These are phyloP conservation scores for Ramularia endophylla DNA, from an alignment of 2,329 filamentous ascomycete genomes.

Conservation along the genomic window DNA sequence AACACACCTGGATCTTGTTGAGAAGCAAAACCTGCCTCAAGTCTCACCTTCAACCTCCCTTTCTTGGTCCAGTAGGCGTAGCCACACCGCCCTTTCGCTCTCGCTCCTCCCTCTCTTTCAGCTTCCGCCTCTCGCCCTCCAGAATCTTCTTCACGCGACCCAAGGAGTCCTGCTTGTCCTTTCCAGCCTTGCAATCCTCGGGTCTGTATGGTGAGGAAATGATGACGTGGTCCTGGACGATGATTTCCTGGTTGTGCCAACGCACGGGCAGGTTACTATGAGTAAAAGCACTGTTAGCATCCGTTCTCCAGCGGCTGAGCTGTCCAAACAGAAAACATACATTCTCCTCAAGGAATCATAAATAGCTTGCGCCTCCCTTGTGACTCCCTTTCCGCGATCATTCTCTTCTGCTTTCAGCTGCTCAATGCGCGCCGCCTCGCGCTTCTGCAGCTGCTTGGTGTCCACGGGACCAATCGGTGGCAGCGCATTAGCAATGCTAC, in stretches of 20 bases:
- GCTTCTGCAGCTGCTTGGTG: slow-evolving; percentile 46
- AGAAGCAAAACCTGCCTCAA: background rate
- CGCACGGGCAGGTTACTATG: slow-evolving; percentile 42
- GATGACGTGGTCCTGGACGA: slow-evolving; percentile 56
- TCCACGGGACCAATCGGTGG: slow-evolving; percentile 49
- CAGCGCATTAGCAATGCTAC: slow-evolving; percentile 40
- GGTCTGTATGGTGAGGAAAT: slow-evolving; percentile 53
- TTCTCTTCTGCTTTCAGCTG: slow-evolving; percentile 53
- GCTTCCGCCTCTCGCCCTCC: slow-evolving; percentile 42
- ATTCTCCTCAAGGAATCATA: slow-evolving; percentile 57
- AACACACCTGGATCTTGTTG: too few species aligned
- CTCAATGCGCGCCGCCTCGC: slow-evolving; percentile 51
- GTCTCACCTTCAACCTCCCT: slow-evolving; percentile 24
- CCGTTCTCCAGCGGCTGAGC: background rate
- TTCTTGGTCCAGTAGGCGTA: slow-evolving; percentile 15
- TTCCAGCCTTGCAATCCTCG: slow-evolving; percentile 47
- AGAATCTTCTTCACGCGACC: slow-evolving; percentile 41
- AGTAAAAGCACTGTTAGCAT: slow-evolving; percentile 1
- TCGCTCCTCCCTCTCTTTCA: slow-evolving; percentile 26
- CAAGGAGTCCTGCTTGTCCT: slow-evolving; percentile 38
- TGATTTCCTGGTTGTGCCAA: slow-evolving; percentile 54
- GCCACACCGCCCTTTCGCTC: slow-evolving; percentile 15
- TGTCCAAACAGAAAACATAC: slow-evolving; percentile 29
- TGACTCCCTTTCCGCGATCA: slow-evolving; percentile 56
- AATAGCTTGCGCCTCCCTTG: slow-evolving; percentile 55